Evolutionary conservation across 345 rosid genomes (phyloP), one percentile per base, ranked within the genome.

Genomic region (Eucalyptus sp.): DNA sequence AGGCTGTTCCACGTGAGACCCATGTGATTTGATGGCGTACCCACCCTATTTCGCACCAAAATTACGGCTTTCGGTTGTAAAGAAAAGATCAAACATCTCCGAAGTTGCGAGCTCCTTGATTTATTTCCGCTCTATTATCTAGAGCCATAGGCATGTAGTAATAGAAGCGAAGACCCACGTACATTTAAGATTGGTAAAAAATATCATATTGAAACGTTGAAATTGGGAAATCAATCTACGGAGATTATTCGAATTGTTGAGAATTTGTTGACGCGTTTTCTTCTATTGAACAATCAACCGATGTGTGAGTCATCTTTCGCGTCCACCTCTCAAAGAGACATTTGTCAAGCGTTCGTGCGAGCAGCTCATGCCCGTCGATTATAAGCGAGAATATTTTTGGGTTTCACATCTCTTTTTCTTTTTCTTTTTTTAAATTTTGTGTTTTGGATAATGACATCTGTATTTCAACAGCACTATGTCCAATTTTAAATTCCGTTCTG

Each of bases 31-130:
- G 14, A 76, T 6, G 27, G 27, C 8, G 0, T 27, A 6, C 12
- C 3, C 4, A 18, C 27, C 13, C 41, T 6, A 2, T 37, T 37
- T 12, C 5, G 3, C 15, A 56, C 8, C 7, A 43, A 41, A 10
- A 6, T 11, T 6, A 41, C 20, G 27, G 29, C 27, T 20, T 76
- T 41, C 2, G 1, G 1, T 1, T 7, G 5, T 10, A 6, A 10
- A 41, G 27, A 37, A 7, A 41, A 76, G 48, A 76, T 37, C 48
- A 10, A 37, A 20, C 27, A 5, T 37, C 2, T 76, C 14, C 2
- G 8, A 10, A 76, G 0, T 76, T 43, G 3, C 48, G 20, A 41
- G 27, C 14, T 41, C 83, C 29, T 20, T 76, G 48, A 76, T 20
- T 76, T 25, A 10, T 22, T 8, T 66, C 37, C 2, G 3, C 18